phyloP scores from a whole-genome alignment of 2,329 filamentous ascomycete genomes.

The Amesomyces nigricolor region DNA sequence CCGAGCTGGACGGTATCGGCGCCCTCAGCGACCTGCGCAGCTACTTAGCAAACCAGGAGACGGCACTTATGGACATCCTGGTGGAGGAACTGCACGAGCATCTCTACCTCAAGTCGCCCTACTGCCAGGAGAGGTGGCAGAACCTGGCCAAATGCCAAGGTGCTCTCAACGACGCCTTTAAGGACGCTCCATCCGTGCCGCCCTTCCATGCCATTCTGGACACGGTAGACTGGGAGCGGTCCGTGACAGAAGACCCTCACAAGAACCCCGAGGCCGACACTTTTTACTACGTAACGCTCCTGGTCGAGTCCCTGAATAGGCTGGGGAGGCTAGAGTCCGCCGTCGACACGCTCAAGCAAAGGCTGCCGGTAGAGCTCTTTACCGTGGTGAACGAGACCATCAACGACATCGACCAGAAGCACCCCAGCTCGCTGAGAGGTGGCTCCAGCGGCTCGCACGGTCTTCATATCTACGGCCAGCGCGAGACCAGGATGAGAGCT shows the following conservation, averaged over 20 bases:
- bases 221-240: conserved; percentile 52
- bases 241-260: conserved; percentile 76
- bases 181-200: conserved; percentile 41
- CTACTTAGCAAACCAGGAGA: conserved; percentile 91
- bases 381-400: conserved; percentile 92
- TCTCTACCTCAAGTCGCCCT: conserved; percentile 93
- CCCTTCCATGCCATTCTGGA: conserved; percentile 58
- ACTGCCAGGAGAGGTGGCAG: conserved; percentile 96
- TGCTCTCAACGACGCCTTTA: conserved; percentile 32
- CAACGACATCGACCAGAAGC: conserved; percentile 84
- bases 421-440: conserved; percentile 72
- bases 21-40: conserved; percentile 78
- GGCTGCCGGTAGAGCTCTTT: conserved; percentile 89
- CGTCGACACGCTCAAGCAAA: conserved; percentile 84
- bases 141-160: conserved; percentile 64
- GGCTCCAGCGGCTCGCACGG: conserved; percentile 48
- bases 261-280: conserved; percentile 94
- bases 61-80: conserved; percentile 83
- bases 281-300: conserved; percentile 82
- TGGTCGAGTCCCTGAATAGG: conserved; percentile 86
- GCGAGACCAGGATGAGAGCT: conserved; percentile 70
- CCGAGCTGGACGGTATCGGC: conserved; percentile 86
- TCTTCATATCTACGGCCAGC: conserved; percentile 57
- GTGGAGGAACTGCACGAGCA: conserved; percentile 98
- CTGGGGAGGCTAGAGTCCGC: conserved; percentile 80